These are phyloP conservation scores for Xylaria arbuscula DNA, from an alignment of 2,329 filamentous ascomycete species.

Conservation along the genomic window DNA sequence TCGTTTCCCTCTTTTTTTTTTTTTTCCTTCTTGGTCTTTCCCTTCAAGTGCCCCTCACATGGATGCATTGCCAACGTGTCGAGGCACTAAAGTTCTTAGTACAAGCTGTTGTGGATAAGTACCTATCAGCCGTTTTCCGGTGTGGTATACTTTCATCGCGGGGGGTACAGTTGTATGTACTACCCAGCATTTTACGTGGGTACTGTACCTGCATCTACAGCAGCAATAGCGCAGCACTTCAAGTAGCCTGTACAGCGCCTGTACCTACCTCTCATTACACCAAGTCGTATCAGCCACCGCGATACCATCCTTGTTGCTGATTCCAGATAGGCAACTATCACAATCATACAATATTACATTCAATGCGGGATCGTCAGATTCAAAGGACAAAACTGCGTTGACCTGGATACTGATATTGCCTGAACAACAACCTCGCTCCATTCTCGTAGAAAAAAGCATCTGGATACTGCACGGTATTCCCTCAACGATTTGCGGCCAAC, in stretches of 20 bases:
- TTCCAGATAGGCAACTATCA: conserved; percentile 2
- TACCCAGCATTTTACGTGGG: too few species aligned
- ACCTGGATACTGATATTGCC: background rate
- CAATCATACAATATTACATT: conserved; percentile 6
- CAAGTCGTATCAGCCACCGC: background rate
- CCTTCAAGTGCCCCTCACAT: background rate
- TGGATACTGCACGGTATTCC: background rate
- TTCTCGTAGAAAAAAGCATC: background rate
- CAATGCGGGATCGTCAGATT: conserved; percentile 25
- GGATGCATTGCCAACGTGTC: background rate
- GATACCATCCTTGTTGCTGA: conserved; percentile 17
- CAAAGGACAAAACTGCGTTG: conserved; percentile 15
- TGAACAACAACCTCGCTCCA: background rate
- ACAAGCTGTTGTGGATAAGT: background rate
- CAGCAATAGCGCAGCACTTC: too few species aligned
- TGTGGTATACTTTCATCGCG: background rate
- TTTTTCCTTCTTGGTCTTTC: too few species aligned
- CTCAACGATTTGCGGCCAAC: conserved; percentile 8
- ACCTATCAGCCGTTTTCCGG: background rate
- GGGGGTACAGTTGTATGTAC: too few species aligned
- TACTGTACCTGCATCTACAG: too few species aligned
- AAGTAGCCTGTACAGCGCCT: too few species aligned
- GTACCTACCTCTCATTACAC: background rate
- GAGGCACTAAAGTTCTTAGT: background rate
- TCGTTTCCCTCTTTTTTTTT: background rate